A percentile compares a stretch with the other conserved stretches of the same genome.
phyloP scores from a whole-genome alignment of 495 filamentous ascomycete species.

The Penicillium lagena region DNA sequence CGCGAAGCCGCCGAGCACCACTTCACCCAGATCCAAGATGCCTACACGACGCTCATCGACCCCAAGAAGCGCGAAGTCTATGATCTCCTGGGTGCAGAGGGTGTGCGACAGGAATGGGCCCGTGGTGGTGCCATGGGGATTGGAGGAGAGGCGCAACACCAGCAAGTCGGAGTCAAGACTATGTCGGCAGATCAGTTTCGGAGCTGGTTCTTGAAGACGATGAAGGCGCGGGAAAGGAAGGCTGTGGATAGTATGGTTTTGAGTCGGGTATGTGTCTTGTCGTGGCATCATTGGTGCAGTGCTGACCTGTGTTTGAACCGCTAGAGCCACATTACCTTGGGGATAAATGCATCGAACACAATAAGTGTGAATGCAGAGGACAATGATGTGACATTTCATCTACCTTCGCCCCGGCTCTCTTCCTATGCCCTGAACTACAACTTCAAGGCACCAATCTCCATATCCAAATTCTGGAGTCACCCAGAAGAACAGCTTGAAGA shows the following conservation, averaged over 20 bases:
- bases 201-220: constrained; percentile 41
- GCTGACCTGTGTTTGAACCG: not conserved
- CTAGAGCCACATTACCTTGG: constrained; percentile 30
- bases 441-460: constrained; percentile 29
- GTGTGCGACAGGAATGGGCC: constrained; percentile 38
- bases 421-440: constrained; percentile 25
- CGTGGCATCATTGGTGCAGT: constrained; percentile 2
- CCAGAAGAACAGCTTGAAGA: constrained; percentile 14
- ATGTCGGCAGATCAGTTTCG: constrained; percentile 43
- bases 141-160: constrained; percentile 19
- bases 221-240: constrained; percentile 37
- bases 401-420: constrained; percentile 17
- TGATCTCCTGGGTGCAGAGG: constrained; percentile 43
- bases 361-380: constrained; percentile 25
- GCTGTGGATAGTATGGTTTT: constrained; percentile 37
- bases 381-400: constrained; percentile 21
- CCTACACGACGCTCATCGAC: constrained; percentile 51
- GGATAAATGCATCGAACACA: constrained; percentile 34
- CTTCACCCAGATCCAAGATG: constrained; percentile 42
- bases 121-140: constrained; percentile 26
- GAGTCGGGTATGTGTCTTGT: constrained; percentile 28
- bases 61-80: constrained; percentile 50
- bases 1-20: constrained; percentile 40
- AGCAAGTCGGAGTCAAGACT: constrained; percentile 35
- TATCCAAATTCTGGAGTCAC: constrained; percentile 13